Evolutionary conservation across 805 yeast species (phyloP).

Genomic region (Teunomyces pallodes): DNA sequence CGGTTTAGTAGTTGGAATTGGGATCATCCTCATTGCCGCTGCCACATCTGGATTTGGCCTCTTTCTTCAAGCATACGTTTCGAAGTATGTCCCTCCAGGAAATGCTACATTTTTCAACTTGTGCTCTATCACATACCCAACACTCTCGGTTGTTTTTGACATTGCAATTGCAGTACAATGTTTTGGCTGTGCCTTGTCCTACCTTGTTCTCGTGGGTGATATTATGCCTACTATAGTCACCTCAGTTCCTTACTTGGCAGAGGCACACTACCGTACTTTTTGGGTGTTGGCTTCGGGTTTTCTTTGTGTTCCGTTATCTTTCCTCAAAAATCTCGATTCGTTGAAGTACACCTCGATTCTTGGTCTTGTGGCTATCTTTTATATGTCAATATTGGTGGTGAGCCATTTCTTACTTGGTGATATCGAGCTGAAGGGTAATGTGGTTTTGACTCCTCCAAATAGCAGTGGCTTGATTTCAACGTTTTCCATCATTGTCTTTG

Average conservation of each 20-base stretch:
- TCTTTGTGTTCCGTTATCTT: slow-evolving; percentile 61
- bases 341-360: slow-evolving; percentile 81
- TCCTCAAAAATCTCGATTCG: slow-evolving; percentile 72
- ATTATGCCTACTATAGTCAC: slow-evolving; percentile 58
- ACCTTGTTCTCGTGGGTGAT: slow-evolving; percentile 69
- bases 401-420: slow-evolving; percentile 65
- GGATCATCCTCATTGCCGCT: slow-evolving; percentile 60
- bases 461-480: slow-evolving; percentile 55
- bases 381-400: slow-evolving; percentile 69
- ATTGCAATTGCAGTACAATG: slow-evolving; percentile 69
- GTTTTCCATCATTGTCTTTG: slow-evolving; percentile 90
- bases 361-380: slow-evolving; percentile 78
- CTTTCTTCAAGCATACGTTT: slow-evolving; percentile 57
- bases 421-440: slow-evolving; percentile 33
- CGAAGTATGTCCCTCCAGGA: slow-evolving; percentile 49
- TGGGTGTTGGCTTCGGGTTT: slow-evolving; percentile 56
- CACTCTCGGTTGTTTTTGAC: slow-evolving; percentile 60
- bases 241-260: slow-evolving; percentile 18
- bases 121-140: slow-evolving; percentile 58
- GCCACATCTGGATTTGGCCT: slow-evolving; percentile 66
- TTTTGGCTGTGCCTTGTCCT: slow-evolving; percentile 68
- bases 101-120: slow-evolving; percentile 71
- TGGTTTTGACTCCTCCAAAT: slow-evolving; percentile 37
- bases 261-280: slow-evolving; percentile 41
- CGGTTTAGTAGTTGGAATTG: slow-evolving; percentile 44